Percentiles rank a stretch among this genome's conserved stretches.
Evolutionary conservation across 225 moss, liverwort and hornwort genomes (phyloP).

Genomic region (Sphagnum contortum): DNA sequence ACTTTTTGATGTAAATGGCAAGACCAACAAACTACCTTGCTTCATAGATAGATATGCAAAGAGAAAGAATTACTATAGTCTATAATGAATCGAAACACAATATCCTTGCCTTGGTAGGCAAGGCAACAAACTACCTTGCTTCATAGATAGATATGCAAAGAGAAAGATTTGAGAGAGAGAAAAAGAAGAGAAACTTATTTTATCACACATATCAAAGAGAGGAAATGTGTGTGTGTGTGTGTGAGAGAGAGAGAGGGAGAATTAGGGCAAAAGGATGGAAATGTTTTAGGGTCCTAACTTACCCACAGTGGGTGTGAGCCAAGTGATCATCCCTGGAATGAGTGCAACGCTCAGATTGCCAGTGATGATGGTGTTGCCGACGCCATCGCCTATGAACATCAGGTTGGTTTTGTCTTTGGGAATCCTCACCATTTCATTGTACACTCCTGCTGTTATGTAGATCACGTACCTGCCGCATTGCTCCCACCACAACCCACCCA

Average conservation of each 20-base stretch:
- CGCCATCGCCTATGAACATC: constrained; percentile 65
- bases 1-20: no score
- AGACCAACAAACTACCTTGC: no score
- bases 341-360: constrained; percentile 28
- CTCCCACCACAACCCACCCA: neutral
- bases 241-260: no score
- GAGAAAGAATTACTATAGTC: neutral
- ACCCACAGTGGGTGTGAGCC: constrained; percentile 78
- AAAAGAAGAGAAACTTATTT: neutral
- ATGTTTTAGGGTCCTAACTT: neutral
- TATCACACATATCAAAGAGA: neutral
- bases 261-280: no score
- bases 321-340: constrained; percentile 48
- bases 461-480: constrained; percentile 23
- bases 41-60: no score
- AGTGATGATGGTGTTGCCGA: constrained; percentile 27
- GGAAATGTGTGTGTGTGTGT: neutral
- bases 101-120: no score
- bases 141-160: no score
- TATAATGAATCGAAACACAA: neutral
- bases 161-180: neutral
- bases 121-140: no score
- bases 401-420: constrained; percentile 32
- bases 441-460: constrained; percentile 43
- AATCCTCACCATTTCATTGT: constrained; percentile 41